phyloP scores from a whole-genome alignment of 768 basidiomycete genomes.

The Chiua virens region DNA sequence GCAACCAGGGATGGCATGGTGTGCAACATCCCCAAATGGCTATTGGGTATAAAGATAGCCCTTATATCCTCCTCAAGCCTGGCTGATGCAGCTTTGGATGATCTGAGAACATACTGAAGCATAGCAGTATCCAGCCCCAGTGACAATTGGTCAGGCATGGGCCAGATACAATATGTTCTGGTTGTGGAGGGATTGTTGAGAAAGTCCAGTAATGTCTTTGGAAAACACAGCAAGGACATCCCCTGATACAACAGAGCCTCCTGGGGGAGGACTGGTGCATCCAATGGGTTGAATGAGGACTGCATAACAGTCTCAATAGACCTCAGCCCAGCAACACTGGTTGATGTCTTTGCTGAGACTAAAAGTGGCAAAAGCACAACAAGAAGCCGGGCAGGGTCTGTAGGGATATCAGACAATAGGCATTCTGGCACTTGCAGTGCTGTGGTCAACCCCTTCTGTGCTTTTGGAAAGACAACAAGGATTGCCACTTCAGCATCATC shows the following conservation, averaged over 20 bases:
- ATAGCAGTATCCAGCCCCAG: constrained; percentile 43
- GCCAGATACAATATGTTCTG: constrained; percentile 53
- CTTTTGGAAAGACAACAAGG: constrained; percentile 54
- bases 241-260: constrained; percentile 24
- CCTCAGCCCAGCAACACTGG: constrained; percentile 17
- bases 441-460: constrained; percentile 33
- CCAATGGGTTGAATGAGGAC: not conserved
- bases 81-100: constrained; percentile 41
- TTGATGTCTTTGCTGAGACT: constrained; percentile 13
- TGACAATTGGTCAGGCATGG: constrained; percentile 26
- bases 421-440: constrained; percentile 43
- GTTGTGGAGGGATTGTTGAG: constrained; percentile 34
- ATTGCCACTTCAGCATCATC: constrained; percentile 50
- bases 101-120: constrained; percentile 45
- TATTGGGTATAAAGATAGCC: constrained; percentile 66
- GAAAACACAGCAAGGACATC: constrained; percentile 44
- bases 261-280: constrained; percentile 1
- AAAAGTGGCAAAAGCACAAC: constrained; percentile 28
- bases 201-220: constrained; percentile 47
- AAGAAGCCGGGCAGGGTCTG: too few relatives aligned
- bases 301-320: constrained; percentile 9
- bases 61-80: constrained; percentile 41
- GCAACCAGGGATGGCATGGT: constrained; percentile 50
- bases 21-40: constrained; percentile 49
- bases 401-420: constrained; percentile 11